Base-by-base conservation (phyloP, 2,329 filamentous ascomycete species). In the Dactylellina sp. region DNA sequence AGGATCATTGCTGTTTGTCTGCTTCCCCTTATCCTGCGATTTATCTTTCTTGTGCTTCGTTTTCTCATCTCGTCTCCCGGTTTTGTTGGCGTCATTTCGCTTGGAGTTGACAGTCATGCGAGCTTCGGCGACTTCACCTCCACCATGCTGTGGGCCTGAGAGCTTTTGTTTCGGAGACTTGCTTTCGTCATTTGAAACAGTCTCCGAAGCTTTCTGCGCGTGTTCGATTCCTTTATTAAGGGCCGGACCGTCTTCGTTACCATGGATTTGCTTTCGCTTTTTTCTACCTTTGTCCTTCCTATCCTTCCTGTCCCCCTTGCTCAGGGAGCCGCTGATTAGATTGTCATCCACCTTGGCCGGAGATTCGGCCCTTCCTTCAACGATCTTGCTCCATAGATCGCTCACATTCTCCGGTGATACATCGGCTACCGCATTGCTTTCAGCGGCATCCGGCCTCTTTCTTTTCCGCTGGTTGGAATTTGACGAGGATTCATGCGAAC, bases 371-470 rank as follows among this genome's bases (percentile, higher is more conserved):
- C 87, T 89, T 5, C 89, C 88, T 79, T 94, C 91, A 77, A 96
- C 90, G 74, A 95, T 87, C 70, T 87, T 86, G 78, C 90, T 90
- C 85, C 91, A 97, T 76, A 97, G 84, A 76, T 91, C 88, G 63
- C 88, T 89, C 24, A 96, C 85, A 80, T 96, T 95, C 1, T 85
- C 85, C 6, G 85, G 82, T 18, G 87, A 92, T 75, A 93, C 87
- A 71, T 83, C 82, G 53, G 82, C 78, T 35, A 60, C 78, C 77
- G 75, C 52, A 65, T 77, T 37, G n/a, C 76, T 61, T 39, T 78
- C 72, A 71, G 79, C 77, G 66, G 79, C 68, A 76, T 59, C 50
- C 35, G 59, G 37, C 35, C 66, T 40, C 22, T 71, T 71, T 47
- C 84, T 83, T 83, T 88, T 89, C 76, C 87, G 85, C 82, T 89